Base-by-base conservation (phyloP, 164 flowering plant genomes). In the Annona cherimola region DNA sequence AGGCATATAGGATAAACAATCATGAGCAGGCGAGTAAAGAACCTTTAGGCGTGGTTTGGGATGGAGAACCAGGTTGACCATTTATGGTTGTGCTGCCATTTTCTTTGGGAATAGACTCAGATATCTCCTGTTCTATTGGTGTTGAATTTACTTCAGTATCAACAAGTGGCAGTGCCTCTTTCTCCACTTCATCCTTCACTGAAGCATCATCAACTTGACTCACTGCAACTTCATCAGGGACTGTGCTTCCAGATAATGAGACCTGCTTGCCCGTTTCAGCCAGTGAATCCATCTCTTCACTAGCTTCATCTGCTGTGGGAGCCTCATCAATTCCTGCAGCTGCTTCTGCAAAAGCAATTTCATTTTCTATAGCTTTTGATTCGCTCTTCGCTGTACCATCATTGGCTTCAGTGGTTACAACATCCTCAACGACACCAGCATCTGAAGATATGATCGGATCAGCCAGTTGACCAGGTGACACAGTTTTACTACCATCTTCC, bases 41-140 rank as follows among this genome's bases (percentile, higher is more conserved):
- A 91, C 98, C 96, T 93, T 82, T 84, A 41, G 80, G 59, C 5
- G 69, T 44, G 69, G 63, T 79, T 72, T 81, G 87, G 20, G 78
- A 67, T 12, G 72, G 63, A 63, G 19, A 61, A 63, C 39, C 73
- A 40, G 20, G 68, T 76, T 79, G 71, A 11, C 63, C 84, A 73
- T 69, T 78, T 65, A 85, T 72, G 67, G 67, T 75, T 59, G 68
- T 50, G 67, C 61, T 77, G 70, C 77, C 86, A 80, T 79, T 83
- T 67, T 75, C 71, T 74, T 78, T 79, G 66, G 78, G 68, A 65
- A 68, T 42, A 57, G 83, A 67, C 41, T 70, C 5, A 8, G 40
- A 65, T 14, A 54, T 69, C 26, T 79, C 81, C 76, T 74, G 79
- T 40, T 41, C 72, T 59, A 61, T 70, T 61, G 75, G n/a, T 45